A percentile compares a stretch with the other conserved stretches of the same genome.
Conservation (phyloP, 2,329 filamentous ascomycete species). For the Drechmeria coniospora region DNA sequence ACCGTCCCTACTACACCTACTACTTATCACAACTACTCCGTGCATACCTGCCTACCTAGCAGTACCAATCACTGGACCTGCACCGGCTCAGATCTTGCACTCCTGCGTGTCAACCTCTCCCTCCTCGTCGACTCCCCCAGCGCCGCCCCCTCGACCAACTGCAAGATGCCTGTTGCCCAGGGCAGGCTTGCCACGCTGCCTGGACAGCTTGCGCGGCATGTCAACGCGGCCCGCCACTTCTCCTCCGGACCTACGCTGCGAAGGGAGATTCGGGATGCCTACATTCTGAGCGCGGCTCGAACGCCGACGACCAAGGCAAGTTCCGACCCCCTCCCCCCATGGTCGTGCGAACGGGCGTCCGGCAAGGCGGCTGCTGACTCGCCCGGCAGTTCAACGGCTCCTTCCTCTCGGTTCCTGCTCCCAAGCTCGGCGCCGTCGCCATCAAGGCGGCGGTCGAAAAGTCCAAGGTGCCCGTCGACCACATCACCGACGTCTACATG, state of each 20-base stretch:
- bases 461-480: slow-evolving; percentile 64
- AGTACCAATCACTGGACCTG: no score
- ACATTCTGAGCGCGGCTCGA: slow-evolving; percentile 79
- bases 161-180: slow-evolving; percentile 16
- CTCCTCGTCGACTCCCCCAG: slow-evolving; percentile 1
- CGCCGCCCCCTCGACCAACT: slow-evolving; percentile 3
- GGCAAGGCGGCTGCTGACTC: slow-evolving; percentile 1
- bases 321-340: neutral
- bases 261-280: slow-evolving; percentile 73
- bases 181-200: slow-evolving; percentile 18
- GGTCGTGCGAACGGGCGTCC: no score
- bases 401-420: slow-evolving; percentile 66
- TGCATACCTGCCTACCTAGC: no score
- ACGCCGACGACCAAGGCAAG: slow-evolving; percentile 78
- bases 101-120: no score
- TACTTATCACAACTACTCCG: no score
- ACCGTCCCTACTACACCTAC: no score
- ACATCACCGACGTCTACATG: slow-evolving; percentile 91
- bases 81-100: no score
- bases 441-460: slow-evolving; percentile 85
- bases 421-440: slow-evolving; percentile 76
- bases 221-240: slow-evolving; percentile 28
- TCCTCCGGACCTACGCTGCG: slow-evolving; percentile 26
- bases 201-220: slow-evolving; percentile 22
- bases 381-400: slow-evolving; percentile 73